These are phyloP conservation scores for Cercospora zeae-maydis DNA, from an alignment of 2,329 filamentous ascomycete genomes.

Conservation along the genomic window DNA sequence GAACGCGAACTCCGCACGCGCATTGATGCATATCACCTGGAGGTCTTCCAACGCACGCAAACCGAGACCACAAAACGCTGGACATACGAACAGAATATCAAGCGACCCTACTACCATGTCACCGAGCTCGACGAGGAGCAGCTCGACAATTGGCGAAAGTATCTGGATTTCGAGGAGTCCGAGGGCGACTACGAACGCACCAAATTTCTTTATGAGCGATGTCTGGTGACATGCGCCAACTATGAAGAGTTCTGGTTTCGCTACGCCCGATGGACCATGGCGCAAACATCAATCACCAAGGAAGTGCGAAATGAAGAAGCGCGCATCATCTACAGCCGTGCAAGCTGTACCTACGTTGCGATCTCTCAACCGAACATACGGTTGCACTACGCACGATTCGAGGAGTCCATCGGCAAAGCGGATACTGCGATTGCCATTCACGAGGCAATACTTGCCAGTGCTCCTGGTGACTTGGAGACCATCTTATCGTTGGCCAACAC, in stretches of 20 bases:
- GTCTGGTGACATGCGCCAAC: constrained; percentile 84
- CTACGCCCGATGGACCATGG: constrained; percentile 92
- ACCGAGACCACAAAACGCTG: constrained; percentile 87
- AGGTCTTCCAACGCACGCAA: constrained; percentile 76
- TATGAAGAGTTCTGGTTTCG: constrained; percentile 98
- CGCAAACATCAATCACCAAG: constrained; percentile 75
- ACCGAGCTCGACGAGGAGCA: constrained; percentile 85
- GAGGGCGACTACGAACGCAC: constrained; percentile 73
- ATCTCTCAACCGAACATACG: constrained; percentile 80
- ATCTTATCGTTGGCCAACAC: constrained; percentile 85
- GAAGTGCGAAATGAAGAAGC: constrained; percentile 80
- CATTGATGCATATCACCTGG: constrained; percentile 75
- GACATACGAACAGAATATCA: constrained; percentile 92
- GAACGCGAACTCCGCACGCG: constrained; percentile 78
- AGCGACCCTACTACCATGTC: constrained; percentile 94
- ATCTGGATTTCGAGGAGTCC: constrained; percentile 89
- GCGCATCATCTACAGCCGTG: constrained; percentile 85
- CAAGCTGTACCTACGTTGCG: constrained; percentile 79
- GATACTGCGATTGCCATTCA: constrained; percentile 83
- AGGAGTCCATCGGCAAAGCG: constrained; percentile 75
- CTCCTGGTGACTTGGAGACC: constrained; percentile 81
- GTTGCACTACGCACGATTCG: constrained; percentile 89
- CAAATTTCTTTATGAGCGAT: constrained; percentile 88
- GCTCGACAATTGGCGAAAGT: constrained; percentile 88
- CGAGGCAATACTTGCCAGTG: constrained; percentile 67